These are phyloP conservation scores for Citrus medica DNA, from an alignment of 345 rosid species.

Conservation along the genomic window DNA sequence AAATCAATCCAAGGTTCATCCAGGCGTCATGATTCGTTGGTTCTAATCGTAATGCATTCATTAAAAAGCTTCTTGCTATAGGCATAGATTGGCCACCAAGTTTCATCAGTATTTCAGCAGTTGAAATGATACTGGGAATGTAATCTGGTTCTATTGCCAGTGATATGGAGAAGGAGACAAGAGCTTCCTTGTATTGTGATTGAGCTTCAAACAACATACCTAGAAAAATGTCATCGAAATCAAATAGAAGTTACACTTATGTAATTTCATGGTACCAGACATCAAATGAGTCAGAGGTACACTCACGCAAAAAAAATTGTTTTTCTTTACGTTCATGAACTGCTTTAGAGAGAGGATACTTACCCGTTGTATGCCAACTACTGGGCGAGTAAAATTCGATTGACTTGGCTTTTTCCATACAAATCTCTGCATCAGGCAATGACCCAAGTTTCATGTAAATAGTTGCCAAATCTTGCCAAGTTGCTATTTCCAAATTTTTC, in stretches of 20 bases:
- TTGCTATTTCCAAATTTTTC: slow-evolving; percentile 54
- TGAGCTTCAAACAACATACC: slow-evolving; percentile 69
- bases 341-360: neutral
- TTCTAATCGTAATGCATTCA: slow-evolving; percentile 77
- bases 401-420: slow-evolving; percentile 69
- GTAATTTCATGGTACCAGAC: neutral
- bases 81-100: slow-evolving; percentile 53
- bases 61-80: slow-evolving; percentile 74
- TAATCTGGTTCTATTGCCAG: slow-evolving; percentile 74
- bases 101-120: slow-evolving; percentile 67
- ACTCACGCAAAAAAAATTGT: neutral
- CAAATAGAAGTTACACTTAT: neutral
- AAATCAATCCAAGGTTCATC: slow-evolving; percentile 76
- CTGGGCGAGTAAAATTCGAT: slow-evolving; percentile 59
- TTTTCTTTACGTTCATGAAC: neutral
- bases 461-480: slow-evolving; percentile 84
- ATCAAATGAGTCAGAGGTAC: neutral
- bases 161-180: slow-evolving; percentile 61
- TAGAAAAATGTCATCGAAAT: slow-evolving; percentile 27
- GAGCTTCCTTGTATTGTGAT: slow-evolving; percentile 69
- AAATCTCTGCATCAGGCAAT: slow-evolving; percentile 70
- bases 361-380: slow-evolving; percentile 84
- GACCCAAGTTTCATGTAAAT: slow-evolving; percentile 63
- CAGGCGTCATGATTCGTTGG: slow-evolving; percentile 79
- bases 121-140: slow-evolving; percentile 77